Percentiles rank a stretch among this genome's conserved stretches.
Conservation (phyloP, 805 yeast genomes). For the Teunomyces lycoperdinae region DNA sequence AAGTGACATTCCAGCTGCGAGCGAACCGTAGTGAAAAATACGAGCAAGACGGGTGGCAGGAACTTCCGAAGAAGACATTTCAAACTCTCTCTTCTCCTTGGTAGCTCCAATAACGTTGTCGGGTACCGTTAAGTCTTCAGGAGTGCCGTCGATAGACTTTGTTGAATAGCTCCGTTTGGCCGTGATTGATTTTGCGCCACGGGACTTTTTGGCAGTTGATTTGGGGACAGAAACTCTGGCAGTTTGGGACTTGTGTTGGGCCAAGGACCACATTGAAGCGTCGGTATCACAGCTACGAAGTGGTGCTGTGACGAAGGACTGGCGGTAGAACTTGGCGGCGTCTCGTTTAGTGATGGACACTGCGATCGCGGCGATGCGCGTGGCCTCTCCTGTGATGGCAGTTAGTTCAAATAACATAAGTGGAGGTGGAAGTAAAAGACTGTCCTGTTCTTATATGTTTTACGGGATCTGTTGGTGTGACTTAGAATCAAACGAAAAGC, state of each 20-base stretch:
- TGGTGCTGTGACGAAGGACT: slow-evolving; percentile 20
- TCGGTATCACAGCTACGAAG: slow-evolving; percentile 17
- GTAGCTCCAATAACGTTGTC: slow-evolving; percentile 6
- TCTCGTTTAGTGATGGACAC: slow-evolving; percentile 18
- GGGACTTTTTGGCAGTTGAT: neutral
- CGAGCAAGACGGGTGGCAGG: slow-evolving; percentile 88
- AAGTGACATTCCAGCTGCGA: slow-evolving; percentile 88
- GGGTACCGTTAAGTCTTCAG: neutral
- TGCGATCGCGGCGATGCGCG: slow-evolving; percentile 19
- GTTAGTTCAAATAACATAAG: slow-evolving; percentile 13
- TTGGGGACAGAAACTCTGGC: neutral
- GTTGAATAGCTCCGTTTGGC: slow-evolving; percentile 6
- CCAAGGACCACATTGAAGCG: slow-evolving; percentile 23
- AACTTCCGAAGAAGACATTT: slow-evolving; percentile 55
- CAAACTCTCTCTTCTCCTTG: neutral
- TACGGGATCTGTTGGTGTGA: neutral
- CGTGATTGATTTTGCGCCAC: neutral
- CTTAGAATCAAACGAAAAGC: neutral
- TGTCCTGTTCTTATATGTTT: too few species aligned
- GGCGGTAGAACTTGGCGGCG: slow-evolving; percentile 15
- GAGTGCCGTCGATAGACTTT: slow-evolving; percentile 2
- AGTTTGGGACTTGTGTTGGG: slow-evolving; percentile 6
- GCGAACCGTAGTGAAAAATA: slow-evolving; percentile 85
- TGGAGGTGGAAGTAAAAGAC: too few species aligned
- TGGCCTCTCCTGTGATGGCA: slow-evolving; percentile 24